Evolutionary conservation across 345 rosid genomes (phyloP), one percentile per base, ranked within the genome.

Genomic region (Citropsis articulata): DNA sequence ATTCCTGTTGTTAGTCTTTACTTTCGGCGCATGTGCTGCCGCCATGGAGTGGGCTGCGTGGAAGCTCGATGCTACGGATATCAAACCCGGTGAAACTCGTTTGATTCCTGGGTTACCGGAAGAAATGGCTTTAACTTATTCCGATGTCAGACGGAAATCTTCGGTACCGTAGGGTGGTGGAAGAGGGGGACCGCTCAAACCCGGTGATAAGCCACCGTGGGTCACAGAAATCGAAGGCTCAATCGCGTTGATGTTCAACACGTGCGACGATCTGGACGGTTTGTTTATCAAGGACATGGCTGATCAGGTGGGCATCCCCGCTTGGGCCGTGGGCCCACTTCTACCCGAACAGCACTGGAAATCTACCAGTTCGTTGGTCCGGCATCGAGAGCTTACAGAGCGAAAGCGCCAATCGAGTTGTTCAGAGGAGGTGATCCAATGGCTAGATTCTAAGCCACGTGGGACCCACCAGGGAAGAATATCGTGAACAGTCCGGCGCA

Each of bases 1-100:
- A 77, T 86, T 25, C 88, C 87, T 35, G 81, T 83, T 14, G 68
- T 87, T 21, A 74, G 73, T 12, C 83, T 86, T 87, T 50, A 86
- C 92, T 18, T 89, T 88, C 36, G 87, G 89, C 22, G 88, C 90
- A 1, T 81, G 83, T 76, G 83, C 85, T 60, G 87, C 89, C 12
- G 86, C 90, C 28, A 68, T 87, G 77, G 88, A 89, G 80, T 80
- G 77, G 75, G 88, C 84, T 10, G 77, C 83, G 13, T 86, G 88
- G 88, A 84, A 81, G 75, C 82, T 80, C 36, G 69, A 73, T 12
- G 81, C 84, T 1, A 55, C 36, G 4, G 82, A 84, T 60, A 75
- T 86, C 72, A 69, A 65, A 50, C 82, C 89, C 1, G 86, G 84
- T 16, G 86, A 89, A 71, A 78, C 40, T 50, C 85, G 82, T 24